Evolutionary conservation across 176 grass and related monocot genomes (phyloP), one percentile per base, ranked within the genome.

Genomic region (Saccharum spontaneum): DNA sequence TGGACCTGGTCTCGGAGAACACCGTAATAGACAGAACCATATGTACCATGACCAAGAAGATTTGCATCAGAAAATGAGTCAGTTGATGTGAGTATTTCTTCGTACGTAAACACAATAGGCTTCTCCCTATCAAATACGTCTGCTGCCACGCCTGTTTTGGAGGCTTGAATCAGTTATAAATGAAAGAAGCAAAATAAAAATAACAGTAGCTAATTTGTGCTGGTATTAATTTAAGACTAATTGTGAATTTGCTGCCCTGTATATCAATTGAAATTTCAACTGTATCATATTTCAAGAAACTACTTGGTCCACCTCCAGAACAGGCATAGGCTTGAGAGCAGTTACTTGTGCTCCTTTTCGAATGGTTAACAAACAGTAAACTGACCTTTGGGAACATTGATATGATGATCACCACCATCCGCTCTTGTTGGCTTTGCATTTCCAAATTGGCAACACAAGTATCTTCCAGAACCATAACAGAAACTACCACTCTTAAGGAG

Each of bases 11-110:
- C 93, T 55, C 93, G 88, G 83, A 99, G 93, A 83, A 94, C 87
- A 79, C 93, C 97, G 50, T 96, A 99, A 78, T 96, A 99, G 50
- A 99, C 97, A 84, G 93, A 94, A 69, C 97, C 93, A 88, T 99
- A 99, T 92, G 90, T 96, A 43, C 97, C 97, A 86, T 96, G 97
- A 59, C 97, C 97, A 83, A 99, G 88, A 79, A 94, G 80, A 92
- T 99, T 99, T 81, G 93, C 87, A 90, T 99, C 97, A 76, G 90
- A 87, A 89, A 99, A 99, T 73, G 88, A 90, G 85, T 96, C 90
- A 22, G 93, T 99, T 60, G 90, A 92, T 71, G 74, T 76, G 69
- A 94, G 90, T 87, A 99, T 84, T 87, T 99, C 93, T 80, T 94
- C 90, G 78, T 99, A 85, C 11, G 88, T 84, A 90, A 99, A 96